These are phyloP conservation scores for Neonectria neomacrospora DNA, from an alignment of 2,329 filamentous ascomycete species.

Conservation along the genomic window DNA sequence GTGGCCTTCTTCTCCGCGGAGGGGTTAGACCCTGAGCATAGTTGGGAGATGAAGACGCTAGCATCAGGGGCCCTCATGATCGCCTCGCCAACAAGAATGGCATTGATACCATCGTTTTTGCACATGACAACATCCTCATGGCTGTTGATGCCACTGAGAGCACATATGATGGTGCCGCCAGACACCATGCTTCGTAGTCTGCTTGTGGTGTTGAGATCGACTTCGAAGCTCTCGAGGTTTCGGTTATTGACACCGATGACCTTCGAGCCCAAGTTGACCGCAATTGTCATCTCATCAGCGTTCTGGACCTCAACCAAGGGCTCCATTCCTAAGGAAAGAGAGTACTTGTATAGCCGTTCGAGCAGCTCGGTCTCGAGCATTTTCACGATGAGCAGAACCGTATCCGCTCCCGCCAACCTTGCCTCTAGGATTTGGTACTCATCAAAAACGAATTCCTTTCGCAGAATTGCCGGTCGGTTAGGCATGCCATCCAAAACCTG, in stretches of 20 bases:
- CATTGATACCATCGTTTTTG: conserved; percentile 88
- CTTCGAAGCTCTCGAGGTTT: conserved; percentile 95
- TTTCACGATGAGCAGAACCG: conserved; percentile 95
- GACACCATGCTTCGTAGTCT: conserved; percentile 89
- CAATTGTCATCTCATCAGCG: conserved; percentile 88
- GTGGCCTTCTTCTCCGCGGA: conserved; percentile 49
- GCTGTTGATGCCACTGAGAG: conserved; percentile 91
- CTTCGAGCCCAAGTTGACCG: conserved; percentile 85
- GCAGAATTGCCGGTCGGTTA: conserved; percentile 88
- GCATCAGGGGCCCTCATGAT: conserved; percentile 93
- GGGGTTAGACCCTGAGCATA: conserved; percentile 72
- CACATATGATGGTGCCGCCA: conserved; percentile 87
- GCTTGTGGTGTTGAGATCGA: conserved; percentile 92
- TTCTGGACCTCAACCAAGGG: conserved; percentile 97
- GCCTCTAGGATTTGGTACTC: conserved; percentile 98
- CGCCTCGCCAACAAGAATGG: conserved; percentile 93
- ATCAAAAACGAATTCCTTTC: conserved; percentile 98
- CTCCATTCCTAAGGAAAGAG: conserved; percentile 92
- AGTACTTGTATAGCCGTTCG: conserved; percentile 86
- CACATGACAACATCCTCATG: conserved; percentile 90
- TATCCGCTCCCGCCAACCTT: conserved; percentile 91
- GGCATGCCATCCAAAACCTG: conserved; percentile 91
- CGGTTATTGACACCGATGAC: conserved; percentile 98
- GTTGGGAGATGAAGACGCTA: conserved; percentile 81
- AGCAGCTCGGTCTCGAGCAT: conserved; percentile 87